Evolutionary conservation across 2,329 filamentous ascomycete species (phyloP), one percentile per base, ranked within the genome.

Genomic region (Pseudogymnoascus sp.): DNA sequence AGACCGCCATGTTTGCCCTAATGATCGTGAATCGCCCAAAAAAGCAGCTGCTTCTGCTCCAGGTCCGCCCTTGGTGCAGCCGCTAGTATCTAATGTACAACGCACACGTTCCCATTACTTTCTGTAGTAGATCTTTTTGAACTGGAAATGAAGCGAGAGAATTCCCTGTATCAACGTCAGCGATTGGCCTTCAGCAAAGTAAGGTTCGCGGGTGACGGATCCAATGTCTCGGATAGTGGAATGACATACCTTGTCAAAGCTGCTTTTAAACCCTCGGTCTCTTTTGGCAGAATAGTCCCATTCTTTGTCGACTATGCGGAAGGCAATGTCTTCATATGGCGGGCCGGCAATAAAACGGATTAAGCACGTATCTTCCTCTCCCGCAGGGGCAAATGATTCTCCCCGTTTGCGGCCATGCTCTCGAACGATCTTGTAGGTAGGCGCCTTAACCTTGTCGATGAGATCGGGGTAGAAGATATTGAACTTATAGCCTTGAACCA

Each of bases 391-490:
- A 74, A 94, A 92, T 9, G 91, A 96, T 75, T 99, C 90, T 22
- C 94, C 94, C 62, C 90, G 84, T 72, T 89, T 88, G 62, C 94
- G 82, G 14, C 94, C 94, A 70, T 94, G 86, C 75, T 97, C 94
- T 39, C 94, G 87, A 70, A 97, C 90, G 66, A 99, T 97, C 72
- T 90, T 90, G 76, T 95, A 99, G 0, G 92, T 97, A 8, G 94
- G 94, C 1, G 94, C 92, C 74, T 92, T 96, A 32, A 87, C 85
- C 76, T 93, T 96, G 77, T 97, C 92, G 69, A 97, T 91, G 32
- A 99, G 84, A 68, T 99, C 94, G 0, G 94, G 94, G 71, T 99
- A 99, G 76, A 99, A 99, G 59, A 99, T 93, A 76, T 99, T 97
- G 81, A 99, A 99, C 74, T 96, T 97, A 80, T 99, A 99, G 61